Evolutionary conservation across 495 filamentous ascomycete species (phyloP).

Genomic region (Penicillium pulvis): DNA sequence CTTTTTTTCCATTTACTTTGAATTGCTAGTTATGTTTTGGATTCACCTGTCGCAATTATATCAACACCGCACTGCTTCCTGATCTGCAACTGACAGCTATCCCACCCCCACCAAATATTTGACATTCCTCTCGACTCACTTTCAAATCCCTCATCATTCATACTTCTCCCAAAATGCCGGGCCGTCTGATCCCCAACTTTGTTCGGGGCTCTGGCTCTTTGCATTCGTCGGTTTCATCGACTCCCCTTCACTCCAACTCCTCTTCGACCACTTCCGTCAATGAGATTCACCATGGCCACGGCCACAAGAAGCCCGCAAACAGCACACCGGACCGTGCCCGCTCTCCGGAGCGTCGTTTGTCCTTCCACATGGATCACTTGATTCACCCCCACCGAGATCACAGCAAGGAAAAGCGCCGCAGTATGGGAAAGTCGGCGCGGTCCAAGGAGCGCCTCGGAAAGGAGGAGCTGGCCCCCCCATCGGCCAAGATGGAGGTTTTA

Average conservation of each 20-base stretch:
- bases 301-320: slow-evolving; percentile 37
- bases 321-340: slow-evolving; percentile 32
- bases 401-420: slow-evolving; percentile 47
- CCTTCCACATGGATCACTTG: slow-evolving; percentile 46
- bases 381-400: slow-evolving; percentile 50
- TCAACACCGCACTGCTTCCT: slow-evolving; percentile 35
- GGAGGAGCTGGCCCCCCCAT: slow-evolving; percentile 31
- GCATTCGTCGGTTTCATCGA: slow-evolving; percentile 38
- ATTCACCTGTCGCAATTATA: slow-evolving; percentile 24
- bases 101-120: neutral
- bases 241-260: slow-evolving; percentile 41
- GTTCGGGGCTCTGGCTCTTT: slow-evolving; percentile 43
- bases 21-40: slow-evolving; percentile 31
- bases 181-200: slow-evolving; percentile 49
- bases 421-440: slow-evolving; percentile 37
- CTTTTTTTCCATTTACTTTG: neutral
- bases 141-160: neutral
- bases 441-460: slow-evolving; percentile 42
- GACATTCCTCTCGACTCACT: neutral
- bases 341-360: slow-evolving; percentile 48
- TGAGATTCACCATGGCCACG: slow-evolving; percentile 33
- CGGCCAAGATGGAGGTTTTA: slow-evolving; percentile 68
- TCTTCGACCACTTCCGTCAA: slow-evolving; percentile 49
- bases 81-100: slow-evolving; percentile 7
- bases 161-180: slow-evolving; percentile 39